Conservation (phyloP, 2,329 filamentous ascomycete genomes). For the Colletotrichum incanum region DNA sequence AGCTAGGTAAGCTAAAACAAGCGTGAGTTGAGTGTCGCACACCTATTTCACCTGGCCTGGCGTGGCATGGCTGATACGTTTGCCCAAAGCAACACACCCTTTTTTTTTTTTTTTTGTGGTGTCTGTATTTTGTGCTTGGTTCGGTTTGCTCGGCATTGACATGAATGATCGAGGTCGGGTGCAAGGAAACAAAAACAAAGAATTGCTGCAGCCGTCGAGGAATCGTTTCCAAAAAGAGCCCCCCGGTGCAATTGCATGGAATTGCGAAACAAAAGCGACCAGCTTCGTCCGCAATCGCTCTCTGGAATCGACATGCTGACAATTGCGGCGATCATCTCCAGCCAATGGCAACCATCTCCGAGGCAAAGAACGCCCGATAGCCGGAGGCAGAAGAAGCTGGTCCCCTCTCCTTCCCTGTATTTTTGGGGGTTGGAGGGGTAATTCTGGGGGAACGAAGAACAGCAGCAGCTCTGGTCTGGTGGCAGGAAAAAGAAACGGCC, state of each 20-base stretch:
- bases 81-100: not conserved
- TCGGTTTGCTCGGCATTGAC: conserved; percentile 32
- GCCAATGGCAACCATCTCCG: conserved; percentile 27
- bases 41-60: conserved; percentile 13
- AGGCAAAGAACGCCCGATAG: conserved; percentile 32
- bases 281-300: conserved; percentile 30
- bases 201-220: not conserved
- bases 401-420: not conserved
- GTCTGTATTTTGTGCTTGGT: conserved; percentile 2
- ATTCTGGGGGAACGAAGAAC: conserved; percentile 7
- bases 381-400: conserved; percentile 24
- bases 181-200: not conserved
- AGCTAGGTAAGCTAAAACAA: conserved; percentile 13
- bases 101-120: not conserved
- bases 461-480: not conserved
- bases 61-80: conserved; percentile 8
- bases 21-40: conserved; percentile 10
- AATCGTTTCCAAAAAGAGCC: not conserved
- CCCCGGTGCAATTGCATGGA: conserved; percentile 5
- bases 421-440: conserved; percentile 7
- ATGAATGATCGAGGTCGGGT: not conserved
- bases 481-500: conserved; percentile 27
- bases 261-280: conserved; percentile 30
- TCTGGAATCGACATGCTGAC: conserved; percentile 18
- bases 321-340: conserved; percentile 7